A percentile compares a stretch with the other conserved stretches of the same genome.
These are phyloP conservation scores for Penicillium sp. DNA, from an alignment of 2,329 filamentous ascomycete species.

Conservation along the genomic window DNA sequence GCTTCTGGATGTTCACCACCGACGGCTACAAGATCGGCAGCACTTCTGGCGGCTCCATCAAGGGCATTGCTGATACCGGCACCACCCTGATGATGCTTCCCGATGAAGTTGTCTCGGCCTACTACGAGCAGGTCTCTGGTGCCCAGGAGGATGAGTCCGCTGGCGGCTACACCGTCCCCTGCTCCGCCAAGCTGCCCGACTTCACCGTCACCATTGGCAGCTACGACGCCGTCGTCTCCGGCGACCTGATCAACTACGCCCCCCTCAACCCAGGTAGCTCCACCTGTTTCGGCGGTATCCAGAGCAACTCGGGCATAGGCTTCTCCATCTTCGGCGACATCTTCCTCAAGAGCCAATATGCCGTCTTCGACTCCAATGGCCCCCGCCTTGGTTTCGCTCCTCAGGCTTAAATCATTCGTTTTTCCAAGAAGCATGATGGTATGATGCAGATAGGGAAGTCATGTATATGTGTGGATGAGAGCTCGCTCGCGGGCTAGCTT, in stretches of 20 bases:
- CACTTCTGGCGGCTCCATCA: slow-evolving; percentile 40
- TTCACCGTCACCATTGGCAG: slow-evolving; percentile 51
- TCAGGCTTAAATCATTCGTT: slow-evolving; percentile 26
- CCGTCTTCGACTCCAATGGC: slow-evolving; percentile 60
- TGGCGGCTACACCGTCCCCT: slow-evolving; percentile 56
- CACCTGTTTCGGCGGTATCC: slow-evolving; percentile 71
- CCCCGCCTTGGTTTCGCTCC: slow-evolving; percentile 49
- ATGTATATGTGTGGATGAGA: not conserved
- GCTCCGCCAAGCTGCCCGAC: slow-evolving; percentile 49
- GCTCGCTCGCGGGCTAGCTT: slow-evolving; percentile 16
- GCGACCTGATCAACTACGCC: slow-evolving; percentile 53
- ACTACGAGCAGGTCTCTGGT: slow-evolving; percentile 56
- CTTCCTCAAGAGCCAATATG: slow-evolving; percentile 73
- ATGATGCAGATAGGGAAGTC: not conserved
- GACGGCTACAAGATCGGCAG: slow-evolving; percentile 54
- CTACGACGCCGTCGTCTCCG: slow-evolving; percentile 50
- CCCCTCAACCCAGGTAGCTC: slow-evolving; percentile 36
- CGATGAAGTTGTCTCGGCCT: slow-evolving; percentile 50
- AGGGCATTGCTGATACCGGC: slow-evolving; percentile 63
- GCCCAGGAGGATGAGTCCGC: slow-evolving; percentile 45
- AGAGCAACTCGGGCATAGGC: slow-evolving; percentile 55
- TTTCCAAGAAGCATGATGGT: not conserved
- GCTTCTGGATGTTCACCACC: slow-evolving; percentile 60
- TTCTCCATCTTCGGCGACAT: slow-evolving; percentile 71
- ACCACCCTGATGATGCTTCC: slow-evolving; percentile 63